Base-by-base conservation (phyloP, 208 protist genomes). In the Acanthamoeba royreba region DNA sequence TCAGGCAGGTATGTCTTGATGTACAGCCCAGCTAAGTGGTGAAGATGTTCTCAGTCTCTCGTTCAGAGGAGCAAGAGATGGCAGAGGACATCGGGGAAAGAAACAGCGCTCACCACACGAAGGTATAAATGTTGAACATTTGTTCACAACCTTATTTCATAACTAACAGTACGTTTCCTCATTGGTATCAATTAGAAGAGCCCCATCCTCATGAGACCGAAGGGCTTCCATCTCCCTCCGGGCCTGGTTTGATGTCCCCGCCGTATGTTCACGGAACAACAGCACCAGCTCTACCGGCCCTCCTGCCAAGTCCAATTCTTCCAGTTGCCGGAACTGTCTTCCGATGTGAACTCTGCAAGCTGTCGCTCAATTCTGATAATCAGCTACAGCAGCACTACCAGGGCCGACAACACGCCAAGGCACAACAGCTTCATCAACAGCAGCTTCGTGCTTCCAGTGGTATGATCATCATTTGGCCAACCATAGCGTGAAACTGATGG, bases 371-470 rank as follows among this genome's bases (percentile, higher is more conserved):
- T 42, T 92, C 86, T 19, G 86, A 92, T 33, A 40, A 43, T 25
- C 86, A 92, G 86, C 55, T 92, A 28, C 25, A 42, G 40, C 86
- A 92, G 58, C 86, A 92, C 28, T 72, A 45, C n/a, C 86, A 92
- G 38, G 86, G 86, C 9, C 22, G 38, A 7, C 85, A 92, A 33
- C 85, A 92, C 58, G 9, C 42, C 79, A 87, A 87, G 79, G 40
- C 42, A 3, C 45, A 58, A 45, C 79, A 87, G 33, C 28, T 87
- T 19, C 35, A 87, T 8, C 43, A 87, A 33, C 43, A 87, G 17
- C 47, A n/a, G 43, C 42, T 38, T 15, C 79, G 28, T 38, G 17
- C 77, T 55, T 63, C n/a, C 79, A 8, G 8, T 58, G 49, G 25
- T 87, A n/a, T 33, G 4, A 3, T 40, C n/a, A 42, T 43, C 11